Base-by-base conservation (phyloP, 2,329 filamentous ascomycete species). In the Fusarium chaquense region DNA sequence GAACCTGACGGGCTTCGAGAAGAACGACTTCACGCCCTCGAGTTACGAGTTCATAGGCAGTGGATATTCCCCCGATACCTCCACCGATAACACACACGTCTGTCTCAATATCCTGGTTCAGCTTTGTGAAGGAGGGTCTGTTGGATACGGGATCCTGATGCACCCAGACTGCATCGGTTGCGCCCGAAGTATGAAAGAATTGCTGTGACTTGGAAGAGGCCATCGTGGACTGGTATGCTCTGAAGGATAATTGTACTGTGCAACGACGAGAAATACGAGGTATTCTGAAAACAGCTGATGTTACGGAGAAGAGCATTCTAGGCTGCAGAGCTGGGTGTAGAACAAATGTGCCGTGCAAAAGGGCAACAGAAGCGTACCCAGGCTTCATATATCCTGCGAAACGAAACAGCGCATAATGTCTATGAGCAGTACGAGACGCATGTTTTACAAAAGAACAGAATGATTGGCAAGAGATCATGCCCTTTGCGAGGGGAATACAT, bases 1-100 rank as follows among this genome's bases (percentile, higher is more conserved):
- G 75, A 4, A 85, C 79, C n/a, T 87, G 81, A 7, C 86, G 82
- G 10, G 85, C 85, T 66, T 89, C 86, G 13, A 88, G 77, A 69
- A 89, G 77, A 3, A 83, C 79, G 1, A 88, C 85, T 3, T 83
- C 76, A 36, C 82, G 73, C 1, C 86, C 85, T 18, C 84, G 82
- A 8, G 66, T 80, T 26, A 88, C 82, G 0, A 88, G 82, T 65
- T 72, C 70, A 4, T 65, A 72, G 0, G 70, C 69, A 0, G 61
- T 70, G 0, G 70, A 72, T 2, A 72, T 72, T 4, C 70, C 70
- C 0, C 54, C 64, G 1, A 72, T 72, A 2, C 70, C 69, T 4
- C 63, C 70, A 9, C 69, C 70, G 0, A 72, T 43, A 5, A 72
- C n/a, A 4, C 63, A 70, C 0, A 72, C 60, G 10, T 72, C 70